Evolutionary conservation across 2,329 filamentous ascomycete genomes (phyloP).

Genomic region (Fusarium chuoi): DNA sequence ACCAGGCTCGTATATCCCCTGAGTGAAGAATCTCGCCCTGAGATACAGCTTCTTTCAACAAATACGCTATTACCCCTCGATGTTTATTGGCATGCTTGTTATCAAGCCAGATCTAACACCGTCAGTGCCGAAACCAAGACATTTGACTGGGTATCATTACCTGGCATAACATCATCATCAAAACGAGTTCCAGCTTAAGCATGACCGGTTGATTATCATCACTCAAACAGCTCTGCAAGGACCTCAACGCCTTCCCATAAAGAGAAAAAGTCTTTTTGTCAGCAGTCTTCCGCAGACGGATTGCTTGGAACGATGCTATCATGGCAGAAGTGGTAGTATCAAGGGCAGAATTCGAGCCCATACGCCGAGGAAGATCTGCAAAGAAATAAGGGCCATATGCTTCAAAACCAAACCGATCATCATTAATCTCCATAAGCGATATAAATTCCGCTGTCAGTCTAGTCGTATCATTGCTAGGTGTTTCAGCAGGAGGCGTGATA

Average conservation of each 20-base stretch:
- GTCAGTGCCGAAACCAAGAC: background rate
- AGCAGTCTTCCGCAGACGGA: background rate
- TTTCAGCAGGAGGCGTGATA: background rate
- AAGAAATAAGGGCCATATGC: conserved; percentile 10
- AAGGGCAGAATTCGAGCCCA: conserved; percentile 5
- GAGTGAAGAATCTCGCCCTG: conserved; percentile 1
- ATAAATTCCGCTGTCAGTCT: background rate
- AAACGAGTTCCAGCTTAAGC: conserved; percentile 15
- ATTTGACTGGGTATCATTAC: background rate
- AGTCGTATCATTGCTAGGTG: background rate
- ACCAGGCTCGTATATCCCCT: conserved; percentile 5
- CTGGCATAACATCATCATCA: conserved; percentile 25
- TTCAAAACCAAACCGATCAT: conserved; percentile 12
- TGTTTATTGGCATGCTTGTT: conserved; percentile 19
- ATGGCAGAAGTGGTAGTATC: conserved; percentile 10
- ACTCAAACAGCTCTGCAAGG: background rate
- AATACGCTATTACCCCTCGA: background rate
- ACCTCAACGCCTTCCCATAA: conserved; percentile 13
- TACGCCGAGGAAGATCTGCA: conserved; percentile 1
- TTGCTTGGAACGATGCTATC: conserved; percentile 1
- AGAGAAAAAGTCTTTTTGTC: background rate
- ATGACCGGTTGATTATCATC: background rate
- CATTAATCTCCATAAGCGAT: conserved; percentile 12
- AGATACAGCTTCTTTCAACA: conserved; percentile 1
- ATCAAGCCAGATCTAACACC: conserved; percentile 12